Conservation (phyloP, 2,329 filamentous ascomycete genomes). For the Botrytis deweyae region DNA sequence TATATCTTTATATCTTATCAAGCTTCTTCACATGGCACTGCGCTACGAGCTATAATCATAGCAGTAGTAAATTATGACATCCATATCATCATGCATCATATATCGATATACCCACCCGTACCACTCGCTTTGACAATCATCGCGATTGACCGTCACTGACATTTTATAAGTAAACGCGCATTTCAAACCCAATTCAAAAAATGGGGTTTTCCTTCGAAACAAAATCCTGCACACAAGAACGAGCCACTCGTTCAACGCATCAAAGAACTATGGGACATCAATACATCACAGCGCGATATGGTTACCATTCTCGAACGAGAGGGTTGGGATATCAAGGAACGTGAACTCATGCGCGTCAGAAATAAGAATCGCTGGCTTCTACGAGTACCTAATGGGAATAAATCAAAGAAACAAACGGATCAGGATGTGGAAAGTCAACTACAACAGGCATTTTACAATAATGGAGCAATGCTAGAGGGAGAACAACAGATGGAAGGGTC, state of each 20-base stretch:
- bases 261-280: slow-evolving; percentile 75
- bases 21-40: background rate
- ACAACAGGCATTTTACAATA: slow-evolving; percentile 39
- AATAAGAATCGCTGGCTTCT: slow-evolving; percentile 67
- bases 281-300: slow-evolving; percentile 72
- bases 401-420: slow-evolving; percentile 42
- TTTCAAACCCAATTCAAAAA: slow-evolving; percentile 74
- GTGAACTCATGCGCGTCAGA: slow-evolving; percentile 69
- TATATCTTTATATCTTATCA: background rate
- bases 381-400: slow-evolving; percentile 59
- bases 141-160: background rate
- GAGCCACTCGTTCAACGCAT: slow-evolving; percentile 64
- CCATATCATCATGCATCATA: slow-evolving; percentile 3
- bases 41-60: slow-evolving; percentile 3
- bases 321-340: slow-evolving; percentile 69
- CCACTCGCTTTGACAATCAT: slow-evolving; percentile 27
- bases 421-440: slow-evolving; percentile 40
- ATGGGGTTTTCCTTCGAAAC: slow-evolving; percentile 77
- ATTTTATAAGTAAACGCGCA: slow-evolving; percentile 62
- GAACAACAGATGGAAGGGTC: slow-evolving; percentile 34
- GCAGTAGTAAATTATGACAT: slow-evolving; percentile 31
- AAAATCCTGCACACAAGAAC: slow-evolving; percentile 70
- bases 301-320: slow-evolving; percentile 66
- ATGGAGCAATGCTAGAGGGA: slow-evolving; percentile 35
- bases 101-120: slow-evolving; percentile 27